Percentiles rank a stretch among this genome's conserved stretches.
These are phyloP conservation scores for Echinosphaeria canescens DNA, from an alignment of 2,329 filamentous ascomycete genomes.

Conservation along the genomic window DNA sequence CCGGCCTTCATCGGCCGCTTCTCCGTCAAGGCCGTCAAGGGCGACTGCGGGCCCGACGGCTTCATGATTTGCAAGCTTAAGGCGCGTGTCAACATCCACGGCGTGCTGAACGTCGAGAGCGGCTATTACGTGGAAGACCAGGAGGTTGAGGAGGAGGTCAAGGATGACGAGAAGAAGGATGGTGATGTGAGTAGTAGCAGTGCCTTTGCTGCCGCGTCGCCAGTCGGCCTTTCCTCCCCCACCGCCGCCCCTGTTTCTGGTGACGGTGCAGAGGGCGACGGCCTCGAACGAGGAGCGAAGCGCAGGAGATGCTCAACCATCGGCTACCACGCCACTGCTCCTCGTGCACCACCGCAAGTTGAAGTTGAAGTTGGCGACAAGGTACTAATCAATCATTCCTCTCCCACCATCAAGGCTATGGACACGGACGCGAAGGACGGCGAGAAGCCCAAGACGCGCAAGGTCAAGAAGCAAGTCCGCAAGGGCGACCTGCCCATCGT, in stretches of 20 bases:
- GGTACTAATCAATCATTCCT: conserved; percentile 6
- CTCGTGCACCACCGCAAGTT: no score
- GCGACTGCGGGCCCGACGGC: conserved; percentile 65
- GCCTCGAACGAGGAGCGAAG: no score
- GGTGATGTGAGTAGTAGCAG: conserved; percentile 55
- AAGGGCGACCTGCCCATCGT: conserved; percentile 89
- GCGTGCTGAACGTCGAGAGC: conserved; percentile 86
- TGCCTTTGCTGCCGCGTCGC: no score
- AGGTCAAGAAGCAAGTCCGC: conserved; percentile 98
- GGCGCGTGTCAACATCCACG: conserved; percentile 89
- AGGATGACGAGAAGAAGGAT: conserved; percentile 36
- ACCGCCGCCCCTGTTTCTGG: no score
- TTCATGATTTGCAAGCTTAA: conserved; percentile 99
- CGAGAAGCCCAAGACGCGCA: conserved; percentile 64
- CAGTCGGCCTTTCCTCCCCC: conserved; percentile 3
- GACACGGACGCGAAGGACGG: conserved; percentile 54
- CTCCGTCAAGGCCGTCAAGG: conserved; percentile 94
- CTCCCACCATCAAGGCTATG: conserved; percentile 53
- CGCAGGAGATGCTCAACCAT: no score
- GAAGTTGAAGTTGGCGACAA: no score
- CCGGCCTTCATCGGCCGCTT: conserved; percentile 95
- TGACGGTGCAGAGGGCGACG: background rate
- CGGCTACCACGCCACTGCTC: no score
- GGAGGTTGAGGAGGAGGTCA: conserved; percentile 61
- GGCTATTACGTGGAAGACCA: conserved; percentile 97